phyloP scores from a whole-genome alignment of 2,329 filamentous ascomycete genomes.

The Dothiorella sarmentorum region DNA sequence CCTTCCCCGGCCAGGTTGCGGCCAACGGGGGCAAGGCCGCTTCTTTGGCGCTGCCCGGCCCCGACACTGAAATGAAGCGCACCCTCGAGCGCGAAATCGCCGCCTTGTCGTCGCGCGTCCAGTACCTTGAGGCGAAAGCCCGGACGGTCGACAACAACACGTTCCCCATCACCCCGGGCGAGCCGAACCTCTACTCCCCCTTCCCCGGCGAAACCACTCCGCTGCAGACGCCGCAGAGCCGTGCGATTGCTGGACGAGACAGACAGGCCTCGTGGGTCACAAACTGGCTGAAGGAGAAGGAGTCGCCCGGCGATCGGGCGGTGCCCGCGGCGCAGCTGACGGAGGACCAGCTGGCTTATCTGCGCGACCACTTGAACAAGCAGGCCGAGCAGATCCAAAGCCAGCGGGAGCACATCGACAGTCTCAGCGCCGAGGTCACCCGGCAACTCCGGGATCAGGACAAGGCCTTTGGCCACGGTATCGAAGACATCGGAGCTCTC shows the following conservation, averaged over 20 bases:
- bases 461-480: constrained; percentile 68
- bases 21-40: constrained; percentile 51
- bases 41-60: constrained; percentile 71
- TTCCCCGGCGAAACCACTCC: constrained; percentile 56
- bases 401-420: constrained; percentile 80
- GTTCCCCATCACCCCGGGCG: constrained; percentile 79
- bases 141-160: constrained; percentile 55
- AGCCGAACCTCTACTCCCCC: constrained; percentile 54
- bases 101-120: constrained; percentile 72
- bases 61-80: constrained; percentile 70
- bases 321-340: constrained; percentile 57
- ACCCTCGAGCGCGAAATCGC: constrained; percentile 79
- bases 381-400: constrained; percentile 88
- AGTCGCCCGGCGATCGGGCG: constrained; percentile 45
- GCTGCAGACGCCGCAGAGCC: constrained; percentile 35
- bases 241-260: constrained; percentile 29
- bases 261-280: constrained; percentile 43
- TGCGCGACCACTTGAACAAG: constrained; percentile 87
- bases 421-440: constrained; percentile 79
- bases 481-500: constrained; percentile 84
- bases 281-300: constrained; percentile 54
- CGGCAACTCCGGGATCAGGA: constrained; percentile 84
- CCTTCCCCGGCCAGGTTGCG: constrained; percentile 44
- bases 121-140: constrained; percentile 77
- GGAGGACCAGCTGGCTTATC: constrained; percentile 77